Evolutionary conservation across 2,329 filamentous ascomycete species (phyloP).

Genomic region (Neonectria hederae): DNA sequence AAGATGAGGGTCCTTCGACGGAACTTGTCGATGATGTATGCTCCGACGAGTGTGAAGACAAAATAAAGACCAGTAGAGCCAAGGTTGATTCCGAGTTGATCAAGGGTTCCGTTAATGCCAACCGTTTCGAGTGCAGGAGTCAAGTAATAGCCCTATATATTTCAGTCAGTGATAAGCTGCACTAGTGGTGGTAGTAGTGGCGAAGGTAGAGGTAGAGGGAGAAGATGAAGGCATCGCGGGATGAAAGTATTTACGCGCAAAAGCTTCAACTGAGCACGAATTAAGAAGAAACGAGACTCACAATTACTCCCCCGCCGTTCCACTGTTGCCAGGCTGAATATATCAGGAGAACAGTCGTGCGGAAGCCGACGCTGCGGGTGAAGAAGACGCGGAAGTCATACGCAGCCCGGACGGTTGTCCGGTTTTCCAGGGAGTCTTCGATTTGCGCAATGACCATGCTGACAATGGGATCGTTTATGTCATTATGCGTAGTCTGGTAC

Average conservation of each 20-base stretch:
- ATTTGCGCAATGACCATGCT: conserved; percentile 33
- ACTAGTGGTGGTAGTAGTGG: too few species aligned
- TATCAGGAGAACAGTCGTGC: conserved; percentile 28
- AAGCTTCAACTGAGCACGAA: background rate
- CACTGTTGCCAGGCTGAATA: conserved; percentile 36
- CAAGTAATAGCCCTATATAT: conserved; percentile 28
- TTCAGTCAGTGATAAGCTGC: background rate
- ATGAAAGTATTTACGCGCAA: background rate
- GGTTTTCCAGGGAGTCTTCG: conserved; percentile 35
- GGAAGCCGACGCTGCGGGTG: conserved; percentile 25
- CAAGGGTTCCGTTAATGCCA: conserved; percentile 28
- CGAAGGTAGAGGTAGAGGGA: too few species aligned
- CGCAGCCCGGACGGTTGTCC: conserved; percentile 17
- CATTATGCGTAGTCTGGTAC: conserved; percentile 34
- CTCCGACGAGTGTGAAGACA: conserved; percentile 37
- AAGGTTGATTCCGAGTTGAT: conserved; percentile 33
- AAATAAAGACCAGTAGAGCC: conserved; percentile 34
- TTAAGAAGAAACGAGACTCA: background rate
- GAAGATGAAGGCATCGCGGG: too few species aligned
- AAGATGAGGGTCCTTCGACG: conserved; percentile 35
- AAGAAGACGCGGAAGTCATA: conserved; percentile 39
- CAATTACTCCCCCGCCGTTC: conserved; percentile 26
- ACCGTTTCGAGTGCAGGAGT: conserved; percentile 31
- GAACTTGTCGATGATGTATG: conserved; percentile 33
- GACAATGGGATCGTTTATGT: conserved; percentile 33